These are phyloP conservation scores for Picea glauca DNA, from an alignment of 75 land plant species.

Conservation along the genomic window DNA sequence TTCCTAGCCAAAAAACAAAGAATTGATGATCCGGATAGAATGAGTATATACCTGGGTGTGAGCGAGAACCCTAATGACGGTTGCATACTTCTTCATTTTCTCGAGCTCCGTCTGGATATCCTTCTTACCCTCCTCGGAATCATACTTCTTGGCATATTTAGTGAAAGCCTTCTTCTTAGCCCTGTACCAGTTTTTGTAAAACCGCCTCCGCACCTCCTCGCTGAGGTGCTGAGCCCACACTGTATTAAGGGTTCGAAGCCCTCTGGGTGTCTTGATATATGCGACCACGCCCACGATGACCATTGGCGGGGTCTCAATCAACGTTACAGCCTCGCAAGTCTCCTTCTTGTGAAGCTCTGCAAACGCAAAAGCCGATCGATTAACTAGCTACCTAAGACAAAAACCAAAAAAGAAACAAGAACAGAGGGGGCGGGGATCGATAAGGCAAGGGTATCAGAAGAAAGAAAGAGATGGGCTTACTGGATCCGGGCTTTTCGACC, in stretches of 20 bases:
- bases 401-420: background rate
- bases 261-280: slow-evolving; percentile 56
- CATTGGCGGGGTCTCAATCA: slow-evolving; percentile 56
- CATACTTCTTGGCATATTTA: slow-evolving; percentile 66
- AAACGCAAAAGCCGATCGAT: background rate
- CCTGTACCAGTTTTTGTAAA: slow-evolving; percentile 60
- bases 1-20: background rate
- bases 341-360: slow-evolving; percentile 70
- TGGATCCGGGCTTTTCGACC: slow-evolving; percentile 93
- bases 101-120: slow-evolving; percentile 53
- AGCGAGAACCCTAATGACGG: slow-evolving; percentile 44
- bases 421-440: background rate
- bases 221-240: slow-evolving; percentile 61
- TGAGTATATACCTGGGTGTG: slow-evolving; percentile 19
- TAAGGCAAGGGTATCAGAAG: background rate
- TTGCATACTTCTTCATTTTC: slow-evolving; percentile 50
- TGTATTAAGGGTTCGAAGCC: slow-evolving; percentile 41
- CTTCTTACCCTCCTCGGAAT: slow-evolving; percentile 75
- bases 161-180: slow-evolving; percentile 62
- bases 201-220: slow-evolving; percentile 47
- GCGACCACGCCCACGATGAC: slow-evolving; percentile 53
- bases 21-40: background rate
- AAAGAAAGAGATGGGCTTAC: slow-evolving; percentile 27
- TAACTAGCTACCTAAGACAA: background rate
- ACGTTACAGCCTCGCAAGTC: slow-evolving; percentile 59